A percentile compares a stretch with the other conserved stretches of the same genome.
phyloP scores from a whole-genome alignment of 1,139 yeast genomes.

The Suhomyces terraborum region DNA sequence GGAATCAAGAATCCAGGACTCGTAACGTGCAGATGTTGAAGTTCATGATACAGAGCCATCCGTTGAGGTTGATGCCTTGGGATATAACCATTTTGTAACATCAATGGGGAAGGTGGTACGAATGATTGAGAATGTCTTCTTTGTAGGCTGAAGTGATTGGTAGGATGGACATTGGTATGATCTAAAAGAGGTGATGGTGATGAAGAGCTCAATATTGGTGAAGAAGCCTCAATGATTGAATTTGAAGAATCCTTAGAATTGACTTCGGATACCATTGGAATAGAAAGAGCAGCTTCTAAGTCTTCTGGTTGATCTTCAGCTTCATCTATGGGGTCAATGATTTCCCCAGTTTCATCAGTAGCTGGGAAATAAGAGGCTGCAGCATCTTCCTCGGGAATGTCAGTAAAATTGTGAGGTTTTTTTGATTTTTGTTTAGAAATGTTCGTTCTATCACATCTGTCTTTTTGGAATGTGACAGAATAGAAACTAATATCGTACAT shows the following conservation, averaged over 20 bases:
- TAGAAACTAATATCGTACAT: conserved; percentile 21
- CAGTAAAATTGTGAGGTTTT: conserved; percentile 3
- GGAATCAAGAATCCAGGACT: conserved; percentile 8
- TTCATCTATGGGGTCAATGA: conserved; percentile 1
- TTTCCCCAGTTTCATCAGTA: not conserved
- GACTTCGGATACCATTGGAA: conserved; percentile 6
- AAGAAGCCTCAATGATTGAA: conserved; percentile 11
- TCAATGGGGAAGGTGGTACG: conserved; percentile 11
- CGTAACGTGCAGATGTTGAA: conserved; percentile 3
- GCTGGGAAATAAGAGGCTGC: not conserved
- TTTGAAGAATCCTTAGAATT: conserved; percentile 5
- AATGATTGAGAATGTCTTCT: conserved; percentile 10
- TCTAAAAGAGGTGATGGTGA: conserved; percentile 11
- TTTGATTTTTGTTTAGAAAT: conserved; percentile 5
- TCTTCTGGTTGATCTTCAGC: conserved; percentile 2
- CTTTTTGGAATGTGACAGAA: conserved; percentile 32
- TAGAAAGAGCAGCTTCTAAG: conserved; percentile 9
- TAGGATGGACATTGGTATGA: conserved; percentile 3
- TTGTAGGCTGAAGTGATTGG: conserved; percentile 2
- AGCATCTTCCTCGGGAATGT: conserved; percentile 11
- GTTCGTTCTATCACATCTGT: conserved; percentile 38
- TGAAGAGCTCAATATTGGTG: conserved; percentile 12
- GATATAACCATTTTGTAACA: conserved; percentile 8
- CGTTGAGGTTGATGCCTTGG: conserved; percentile 3
- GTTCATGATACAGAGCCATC: conserved; percentile 7